Conservation (phyloP, 2,329 filamentous ascomycete species). For the Arthrobotrys entomopaga region DNA sequence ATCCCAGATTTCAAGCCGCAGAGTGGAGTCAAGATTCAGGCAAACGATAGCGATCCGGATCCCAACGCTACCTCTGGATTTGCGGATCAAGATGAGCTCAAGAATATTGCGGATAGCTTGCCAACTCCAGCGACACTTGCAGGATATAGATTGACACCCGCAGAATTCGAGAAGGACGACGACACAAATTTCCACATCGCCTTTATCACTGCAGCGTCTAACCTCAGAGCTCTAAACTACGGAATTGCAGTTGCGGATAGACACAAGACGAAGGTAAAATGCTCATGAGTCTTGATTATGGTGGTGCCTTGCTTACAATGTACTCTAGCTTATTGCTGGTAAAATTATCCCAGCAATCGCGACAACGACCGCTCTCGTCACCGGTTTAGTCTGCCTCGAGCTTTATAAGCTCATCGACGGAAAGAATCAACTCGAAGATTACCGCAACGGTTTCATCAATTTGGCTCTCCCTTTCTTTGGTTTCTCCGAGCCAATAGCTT, state of each 20-base stretch:
- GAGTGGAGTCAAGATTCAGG: conserved; percentile 93
- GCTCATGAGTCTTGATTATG: neutral
- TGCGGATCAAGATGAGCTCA: conserved; percentile 79
- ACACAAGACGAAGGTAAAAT: conserved; percentile 87
- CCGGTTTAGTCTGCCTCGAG: conserved; percentile 90
- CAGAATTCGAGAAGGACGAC: conserved; percentile 99
- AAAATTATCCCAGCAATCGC: conserved; percentile 99
- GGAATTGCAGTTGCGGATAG: conserved; percentile 91
- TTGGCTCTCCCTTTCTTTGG: conserved; percentile 96
- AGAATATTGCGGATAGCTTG: conserved; percentile 76
- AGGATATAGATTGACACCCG: conserved; percentile 87
- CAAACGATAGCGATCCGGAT: conserved; percentile 92
- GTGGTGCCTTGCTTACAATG: neutral
- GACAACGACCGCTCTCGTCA: conserved; percentile 94
- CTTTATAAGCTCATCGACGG: conserved; percentile 96
- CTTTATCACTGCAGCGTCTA: conserved; percentile 97
- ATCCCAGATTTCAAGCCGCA: conserved; percentile 94
- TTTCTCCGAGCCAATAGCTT: conserved; percentile 95
- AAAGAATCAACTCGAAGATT: conserved; percentile 96
- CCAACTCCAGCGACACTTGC: conserved; percentile 82
- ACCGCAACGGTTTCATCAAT: conserved; percentile 99
- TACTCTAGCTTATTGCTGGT: conserved; percentile 79
- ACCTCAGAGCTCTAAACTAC: conserved; percentile 96
- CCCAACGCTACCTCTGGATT: conserved; percentile 75
- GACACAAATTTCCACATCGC: conserved; percentile 98